These are phyloP conservation scores for Pichia eremophila DNA, from an alignment of 805 yeast species.

Conservation along the genomic window DNA sequence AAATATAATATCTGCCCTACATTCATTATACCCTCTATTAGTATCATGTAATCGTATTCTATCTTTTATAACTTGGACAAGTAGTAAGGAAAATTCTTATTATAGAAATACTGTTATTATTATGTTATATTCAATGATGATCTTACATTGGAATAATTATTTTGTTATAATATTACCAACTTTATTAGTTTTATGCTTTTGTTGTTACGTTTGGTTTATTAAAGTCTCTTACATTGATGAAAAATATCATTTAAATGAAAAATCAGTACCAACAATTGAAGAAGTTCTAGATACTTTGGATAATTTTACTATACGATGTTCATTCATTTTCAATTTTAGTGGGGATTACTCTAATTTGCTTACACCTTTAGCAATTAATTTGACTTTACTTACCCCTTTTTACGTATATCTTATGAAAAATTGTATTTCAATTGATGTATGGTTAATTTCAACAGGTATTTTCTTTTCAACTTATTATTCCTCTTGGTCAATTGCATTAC, in stretches of 20 bases:
- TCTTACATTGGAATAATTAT: slow-evolving; percentile 35
- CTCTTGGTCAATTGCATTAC: slow-evolving; percentile 36
- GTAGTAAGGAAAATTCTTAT: slow-evolving; percentile 28
- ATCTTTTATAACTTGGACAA: slow-evolving; percentile 47
- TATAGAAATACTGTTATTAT: slow-evolving; percentile 37
- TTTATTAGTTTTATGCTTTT: slow-evolving; percentile 27
- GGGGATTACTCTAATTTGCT: slow-evolving; percentile 9
- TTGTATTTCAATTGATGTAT: slow-evolving; percentile 27
- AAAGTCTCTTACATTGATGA: slow-evolving; percentile 32
- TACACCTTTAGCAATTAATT: slow-evolving; percentile 9
- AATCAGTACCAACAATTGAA: slow-evolving; percentile 38
- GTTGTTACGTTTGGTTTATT: slow-evolving; percentile 37
- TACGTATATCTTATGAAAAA: slow-evolving; percentile 30
- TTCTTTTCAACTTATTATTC: slow-evolving; percentile 36
- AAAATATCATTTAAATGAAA: not conserved
- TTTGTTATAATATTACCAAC: slow-evolving; percentile 32
- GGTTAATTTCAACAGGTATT: slow-evolving; percentile 28
- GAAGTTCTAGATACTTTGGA: slow-evolving; percentile 40
- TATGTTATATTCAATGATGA: slow-evolving; percentile 29
- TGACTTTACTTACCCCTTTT: slow-evolving; percentile 31
- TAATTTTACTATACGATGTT: slow-evolving; percentile 35
- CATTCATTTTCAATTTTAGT: slow-evolving; percentile 19
- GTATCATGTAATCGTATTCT: slow-evolving; percentile 35
- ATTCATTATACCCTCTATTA: slow-evolving; percentile 39
- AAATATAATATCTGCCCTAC: slow-evolving; percentile 35